Evolutionary conservation across 192 early-diverging fungal genomes (phyloP).

Genomic region (Geranomyces variabilis): DNA sequence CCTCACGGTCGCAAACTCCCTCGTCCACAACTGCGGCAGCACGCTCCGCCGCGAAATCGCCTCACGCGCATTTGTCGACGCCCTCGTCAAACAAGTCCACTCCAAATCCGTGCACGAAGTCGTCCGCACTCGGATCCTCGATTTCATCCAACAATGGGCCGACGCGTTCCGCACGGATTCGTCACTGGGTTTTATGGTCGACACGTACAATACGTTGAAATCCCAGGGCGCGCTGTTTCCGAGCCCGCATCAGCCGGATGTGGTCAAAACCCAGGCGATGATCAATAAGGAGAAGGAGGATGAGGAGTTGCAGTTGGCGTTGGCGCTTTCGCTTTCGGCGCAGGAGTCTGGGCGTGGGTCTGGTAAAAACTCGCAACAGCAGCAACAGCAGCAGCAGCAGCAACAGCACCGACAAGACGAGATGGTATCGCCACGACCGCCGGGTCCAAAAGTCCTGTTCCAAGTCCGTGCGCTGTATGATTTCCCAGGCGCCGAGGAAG

Average conservation of each 20-base stretch:
- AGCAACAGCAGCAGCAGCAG: constrained; percentile 13
- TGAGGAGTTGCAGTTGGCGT: constrained; percentile 89
- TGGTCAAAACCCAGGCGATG: constrained; percentile 48
- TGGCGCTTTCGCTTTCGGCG: constrained; percentile 84
- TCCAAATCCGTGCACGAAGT: constrained; percentile 79
- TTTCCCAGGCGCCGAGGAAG: constrained; percentile 84
- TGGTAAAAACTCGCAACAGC: not conserved
- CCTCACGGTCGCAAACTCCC: constrained; percentile 73
- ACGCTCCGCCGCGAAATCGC: constrained; percentile 81
- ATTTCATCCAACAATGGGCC: constrained; percentile 90
- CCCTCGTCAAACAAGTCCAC: constrained; percentile 73
- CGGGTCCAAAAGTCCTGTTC: constrained; percentile 58
- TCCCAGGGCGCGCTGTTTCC: constrained; percentile 45
- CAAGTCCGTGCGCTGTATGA: constrained; percentile 93
- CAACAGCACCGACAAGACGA: not conserved
- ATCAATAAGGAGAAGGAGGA: constrained; percentile 90
- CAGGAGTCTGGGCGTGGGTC: constrained; percentile 34
- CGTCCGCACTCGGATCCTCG: constrained; percentile 79
- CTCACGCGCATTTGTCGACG: constrained; percentile 81
- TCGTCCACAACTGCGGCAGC: constrained; percentile 89
- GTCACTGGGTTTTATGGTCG: constrained; percentile 61
- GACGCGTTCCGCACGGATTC: constrained; percentile 81
- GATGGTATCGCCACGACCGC: not conserved
- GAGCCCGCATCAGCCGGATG: constrained; percentile 39
- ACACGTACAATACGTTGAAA: constrained; percentile 51